A percentile compares a stretch with the other conserved stretches of the same genome.
phyloP scores from a whole-genome alignment of 805 yeast genomes.

The Millerago galiae region DNA sequence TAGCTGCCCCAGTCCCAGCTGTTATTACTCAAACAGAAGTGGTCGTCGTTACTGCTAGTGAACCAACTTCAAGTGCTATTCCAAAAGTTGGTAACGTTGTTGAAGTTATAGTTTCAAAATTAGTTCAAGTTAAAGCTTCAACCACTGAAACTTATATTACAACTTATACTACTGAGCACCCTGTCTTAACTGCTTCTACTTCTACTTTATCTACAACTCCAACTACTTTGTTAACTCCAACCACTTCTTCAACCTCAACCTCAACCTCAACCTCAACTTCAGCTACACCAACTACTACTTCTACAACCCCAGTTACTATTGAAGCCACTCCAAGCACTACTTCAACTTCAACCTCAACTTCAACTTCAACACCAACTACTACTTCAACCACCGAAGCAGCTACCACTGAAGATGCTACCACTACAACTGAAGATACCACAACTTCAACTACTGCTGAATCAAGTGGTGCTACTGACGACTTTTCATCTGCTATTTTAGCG shows the following conservation, averaged over 20 bases:
- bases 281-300: slow-evolving; percentile 16
- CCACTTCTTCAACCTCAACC: slow-evolving; percentile 15
- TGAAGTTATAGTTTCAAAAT: slow-evolving; percentile 21
- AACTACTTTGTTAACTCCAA: no score
- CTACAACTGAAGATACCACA: slow-evolving; percentile 11
- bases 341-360: slow-evolving; percentile 4
- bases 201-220: slow-evolving; percentile 6
- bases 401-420: slow-evolving; percentile 13
- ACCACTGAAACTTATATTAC: slow-evolving; percentile 17
- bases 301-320: slow-evolving; percentile 8
- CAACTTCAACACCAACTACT: slow-evolving; percentile 9
- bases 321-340: slow-evolving; percentile 5
- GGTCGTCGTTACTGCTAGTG: slow-evolving; percentile 20
- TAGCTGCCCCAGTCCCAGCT: slow-evolving; percentile 25
- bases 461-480: slow-evolving; percentile 22
- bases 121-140: slow-evolving; percentile 17
- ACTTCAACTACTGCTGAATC: slow-evolving; percentile 16
- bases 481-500: slow-evolving; percentile 36
- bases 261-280: slow-evolving; percentile 15
- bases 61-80: slow-evolving; percentile 13
- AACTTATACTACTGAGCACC: slow-evolving; percentile 16
- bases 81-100: slow-evolving; percentile 17
- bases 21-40: slow-evolving; percentile 22
- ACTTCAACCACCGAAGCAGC: slow-evolving; percentile 1
- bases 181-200: slow-evolving; percentile 2